Evolutionary conservation across 305 asterid species (phyloP), one percentile per base, ranked within the genome.

Genomic region (Fraxinus sp.): DNA sequence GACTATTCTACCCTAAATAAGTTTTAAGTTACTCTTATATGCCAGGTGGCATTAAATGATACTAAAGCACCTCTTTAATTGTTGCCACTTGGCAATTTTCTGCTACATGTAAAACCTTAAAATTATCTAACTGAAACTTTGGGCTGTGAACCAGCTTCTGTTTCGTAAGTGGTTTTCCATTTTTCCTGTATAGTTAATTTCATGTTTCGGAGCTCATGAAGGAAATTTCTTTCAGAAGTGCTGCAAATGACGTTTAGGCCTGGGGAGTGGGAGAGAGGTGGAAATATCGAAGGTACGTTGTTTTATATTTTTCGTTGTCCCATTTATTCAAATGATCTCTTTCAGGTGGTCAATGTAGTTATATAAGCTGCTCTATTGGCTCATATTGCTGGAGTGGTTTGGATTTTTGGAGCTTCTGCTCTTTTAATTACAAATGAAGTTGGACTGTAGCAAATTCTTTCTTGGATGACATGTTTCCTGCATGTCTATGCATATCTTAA

Each of bases 201-300:
- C 59, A 52, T 57, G 73, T 75, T 84, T 85, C 79, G 77, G 78
- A 80, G 46, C 66, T 84, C 71, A 39, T 36, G 57, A 64, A 32
- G 73, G 83, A 52, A 57, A 43, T 88, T 24, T 84, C 80, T 84
- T 84, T 86, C 92, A 97, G 99, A 93, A 86, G 90, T 91, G 93
- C 94, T 95, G 91, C 91, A 88, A 84, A 83, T 86, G 91, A 85
- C 89, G 11, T 89, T 83, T 24, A 94, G 83, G 87, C 91, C 85
- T 64, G 92, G 88, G 75, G 94, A 90, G 75, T 91, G 91, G 94
- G 95, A 88, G 86, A 92, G 87, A 84, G 90, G 94, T 89, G 82
- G 80, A 83, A 90, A 86, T 72, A 75, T 81, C 43, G 97, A 88
- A 92, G 99, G 98, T 96, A 92, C 76, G 36, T 32, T 32, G 35